Conservation (phyloP, 192 early-diverging fungal genomes). For the Umbelopsis vinacea region DNA sequence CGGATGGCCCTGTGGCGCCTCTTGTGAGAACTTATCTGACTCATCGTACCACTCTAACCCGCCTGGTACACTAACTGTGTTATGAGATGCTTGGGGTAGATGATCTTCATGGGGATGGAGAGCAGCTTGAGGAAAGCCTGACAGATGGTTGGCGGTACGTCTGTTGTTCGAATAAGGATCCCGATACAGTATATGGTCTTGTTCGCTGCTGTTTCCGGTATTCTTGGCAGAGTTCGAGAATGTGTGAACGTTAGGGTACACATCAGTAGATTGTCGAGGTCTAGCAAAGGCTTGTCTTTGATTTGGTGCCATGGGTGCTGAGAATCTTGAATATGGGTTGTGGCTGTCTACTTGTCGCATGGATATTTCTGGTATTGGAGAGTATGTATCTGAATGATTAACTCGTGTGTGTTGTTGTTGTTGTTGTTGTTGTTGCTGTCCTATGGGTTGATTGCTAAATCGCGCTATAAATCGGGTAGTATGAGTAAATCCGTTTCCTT, state of each 20-base stretch:
- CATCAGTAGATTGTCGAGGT: background rate
- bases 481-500: background rate
- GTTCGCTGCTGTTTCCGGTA: background rate
- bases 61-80: background rate
- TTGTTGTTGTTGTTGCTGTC: background rate
- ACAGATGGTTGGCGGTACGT: background rate
- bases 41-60: constrained; percentile 10
- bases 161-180: background rate
- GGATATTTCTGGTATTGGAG: background rate
- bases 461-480: background rate
- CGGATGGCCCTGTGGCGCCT: background rate
- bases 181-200: constrained; percentile 10
- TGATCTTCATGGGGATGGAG: background rate
- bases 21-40: background rate
- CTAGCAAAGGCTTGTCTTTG: background rate
- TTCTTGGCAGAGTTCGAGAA: background rate
- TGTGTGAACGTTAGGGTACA: background rate
- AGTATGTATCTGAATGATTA: background rate
- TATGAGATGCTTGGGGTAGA: background rate
- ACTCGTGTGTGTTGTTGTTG: background rate
- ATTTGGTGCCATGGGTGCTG: background rate
- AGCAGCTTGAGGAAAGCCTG: background rate
- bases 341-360: background rate
- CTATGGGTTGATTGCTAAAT: background rate
- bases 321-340: background rate